Evolutionary conservation across 2,329 filamentous ascomycete genomes (phyloP).

Genomic region (Phialophora chinensis): DNA sequence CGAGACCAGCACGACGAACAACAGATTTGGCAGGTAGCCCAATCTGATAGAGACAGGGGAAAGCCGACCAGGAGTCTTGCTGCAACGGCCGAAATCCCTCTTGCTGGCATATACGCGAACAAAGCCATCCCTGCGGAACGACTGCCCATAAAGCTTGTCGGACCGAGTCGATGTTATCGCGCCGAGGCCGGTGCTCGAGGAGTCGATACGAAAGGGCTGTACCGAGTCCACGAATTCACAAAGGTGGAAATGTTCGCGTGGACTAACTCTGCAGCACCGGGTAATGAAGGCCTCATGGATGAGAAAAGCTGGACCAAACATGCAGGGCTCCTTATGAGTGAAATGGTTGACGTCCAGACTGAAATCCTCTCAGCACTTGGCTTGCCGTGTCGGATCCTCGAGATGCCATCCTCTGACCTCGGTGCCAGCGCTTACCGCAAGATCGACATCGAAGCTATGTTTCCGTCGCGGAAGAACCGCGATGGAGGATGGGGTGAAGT

Average conservation of each 20-base stretch:
- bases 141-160: conserved; percentile 79
- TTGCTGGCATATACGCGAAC: conserved; percentile 87
- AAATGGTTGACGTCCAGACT: conserved; percentile 85
- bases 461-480: conserved; percentile 71
- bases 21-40: conserved; percentile 83
- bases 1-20: conserved; percentile 89
- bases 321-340: conserved; percentile 68
- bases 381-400: conserved; percentile 84
- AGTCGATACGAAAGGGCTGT: conserved; percentile 89
- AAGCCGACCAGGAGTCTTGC: conserved; percentile 77
- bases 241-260: conserved; percentile 98
- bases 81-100: conserved; percentile 91
- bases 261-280: conserved; percentile 62
- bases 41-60: conserved; percentile 65
- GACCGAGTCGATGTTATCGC: conserved; percentile 89
- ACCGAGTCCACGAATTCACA: conserved; percentile 97
- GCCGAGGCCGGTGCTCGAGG: conserved; percentile 92
- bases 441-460: conserved; percentile 91
- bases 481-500: conserved; percentile 91
- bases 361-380: conserved; percentile 79
- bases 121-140: conserved; percentile 67
- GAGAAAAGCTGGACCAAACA: conserved; percentile 35
- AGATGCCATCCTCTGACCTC: conserved; percentile 89
- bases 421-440: conserved; percentile 88
- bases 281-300: conserved; percentile 25